A percentile compares a stretch with the other conserved stretches of the same genome.
Conservation (phyloP, 768 basidiomycete species). For the Boletus rubropictus region DNA sequence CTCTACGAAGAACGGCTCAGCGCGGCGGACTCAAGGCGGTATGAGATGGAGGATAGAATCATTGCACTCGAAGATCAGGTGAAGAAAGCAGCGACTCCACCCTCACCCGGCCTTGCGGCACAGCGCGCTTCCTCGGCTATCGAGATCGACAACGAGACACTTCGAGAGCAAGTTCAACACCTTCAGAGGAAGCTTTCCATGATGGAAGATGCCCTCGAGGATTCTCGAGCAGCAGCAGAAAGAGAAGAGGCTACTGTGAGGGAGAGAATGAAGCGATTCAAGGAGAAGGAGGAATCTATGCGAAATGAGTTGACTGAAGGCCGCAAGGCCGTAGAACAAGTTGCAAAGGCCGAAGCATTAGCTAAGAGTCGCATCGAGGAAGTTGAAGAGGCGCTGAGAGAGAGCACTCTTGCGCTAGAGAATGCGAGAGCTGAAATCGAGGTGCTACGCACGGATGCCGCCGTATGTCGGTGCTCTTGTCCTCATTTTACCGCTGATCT, state of each 20-base stretch:
- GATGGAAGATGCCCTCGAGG: slow-evolving; percentile 84
- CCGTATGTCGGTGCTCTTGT: slow-evolving; percentile 43
- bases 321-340: slow-evolving; percentile 58
- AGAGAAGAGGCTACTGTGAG: slow-evolving; percentile 61
- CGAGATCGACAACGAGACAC: slow-evolving; percentile 91
- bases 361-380: slow-evolving; percentile 71
- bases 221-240: slow-evolving; percentile 63
- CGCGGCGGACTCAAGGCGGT: slow-evolving; percentile 60
- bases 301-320: slow-evolving; percentile 66
- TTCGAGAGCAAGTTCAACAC: slow-evolving; percentile 86
- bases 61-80: slow-evolving; percentile 51
- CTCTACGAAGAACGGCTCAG: slow-evolving; percentile 88
- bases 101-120: slow-evolving; percentile 32
- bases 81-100: slow-evolving; percentile 26
- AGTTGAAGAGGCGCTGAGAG: slow-evolving; percentile 82
- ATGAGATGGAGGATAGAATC: slow-evolving; percentile 70
- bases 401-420: slow-evolving; percentile 83
- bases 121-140: slow-evolving; percentile 59
- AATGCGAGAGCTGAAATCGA: slow-evolving; percentile 90
- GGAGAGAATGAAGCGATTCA: slow-evolving; percentile 59
- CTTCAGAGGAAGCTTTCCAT: slow-evolving; percentile 67
- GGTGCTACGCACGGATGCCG: slow-evolving; percentile 60
- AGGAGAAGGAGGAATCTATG: slow-evolving; percentile 67
- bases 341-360: slow-evolving; percentile 53
- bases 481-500: slow-evolving; percentile 9